phyloP scores from a whole-genome alignment of 352 stramenopile species.

The Globisporangium spiculum region DNA sequence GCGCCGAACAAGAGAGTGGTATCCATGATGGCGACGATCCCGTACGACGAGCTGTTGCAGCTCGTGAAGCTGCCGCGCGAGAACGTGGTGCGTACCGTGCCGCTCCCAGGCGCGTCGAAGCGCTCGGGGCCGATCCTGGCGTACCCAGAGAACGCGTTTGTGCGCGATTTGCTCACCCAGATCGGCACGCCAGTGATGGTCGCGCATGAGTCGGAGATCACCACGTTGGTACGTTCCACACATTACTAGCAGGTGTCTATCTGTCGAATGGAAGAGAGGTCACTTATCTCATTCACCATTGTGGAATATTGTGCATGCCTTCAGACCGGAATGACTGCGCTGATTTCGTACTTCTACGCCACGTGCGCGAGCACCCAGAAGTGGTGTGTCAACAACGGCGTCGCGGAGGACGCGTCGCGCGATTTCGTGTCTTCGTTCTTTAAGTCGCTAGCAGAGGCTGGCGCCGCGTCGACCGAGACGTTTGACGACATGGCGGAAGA shows the following conservation, averaged over 20 bases:
- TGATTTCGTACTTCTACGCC: constrained; percentile 87
- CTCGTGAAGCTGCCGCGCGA: constrained; percentile 66
- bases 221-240: constrained; percentile 46
- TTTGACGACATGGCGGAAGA: constrained; percentile 87
- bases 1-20: constrained; percentile 59
- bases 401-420: constrained; percentile 66
- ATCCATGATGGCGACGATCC: constrained; percentile 89
- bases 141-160: constrained; percentile 67
- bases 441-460: constrained; percentile 70
- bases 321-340: constrained; percentile 77
- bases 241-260: not conserved
- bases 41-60: constrained; percentile 75
- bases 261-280: not conserved
- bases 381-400: constrained; percentile 85
- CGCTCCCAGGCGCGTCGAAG: constrained; percentile 69
- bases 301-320: not conserved
- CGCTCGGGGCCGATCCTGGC: constrained; percentile 77
- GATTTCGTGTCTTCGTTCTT: constrained; percentile 86
- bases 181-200: constrained; percentile 87
- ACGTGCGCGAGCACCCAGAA: constrained; percentile 80
- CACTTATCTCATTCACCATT: constrained; percentile 1
- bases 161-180: constrained; percentile 66
- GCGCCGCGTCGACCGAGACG: constrained; percentile 60
- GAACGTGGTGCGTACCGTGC: constrained; percentile 78
- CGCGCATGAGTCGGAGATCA: constrained; percentile 73